Evolutionary conservation across 1,284 basidiomycete species (phyloP), one percentile per base, ranked within the genome.

Genomic region (Trametes sp.): DNA sequence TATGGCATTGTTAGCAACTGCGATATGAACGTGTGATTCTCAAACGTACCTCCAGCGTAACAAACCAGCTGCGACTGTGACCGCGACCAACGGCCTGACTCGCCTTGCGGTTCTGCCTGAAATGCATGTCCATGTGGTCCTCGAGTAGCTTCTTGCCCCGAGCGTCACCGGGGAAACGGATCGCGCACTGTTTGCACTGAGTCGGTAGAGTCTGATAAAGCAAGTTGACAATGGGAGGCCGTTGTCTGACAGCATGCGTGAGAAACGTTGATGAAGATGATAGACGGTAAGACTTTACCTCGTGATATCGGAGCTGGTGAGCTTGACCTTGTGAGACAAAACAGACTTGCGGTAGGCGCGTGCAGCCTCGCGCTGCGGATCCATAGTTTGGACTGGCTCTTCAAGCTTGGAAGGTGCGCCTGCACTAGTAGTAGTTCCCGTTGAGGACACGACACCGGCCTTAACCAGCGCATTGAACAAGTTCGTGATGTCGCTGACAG

Each of bases 61-160:
- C 85, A 62, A 98, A 94, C 97, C 96, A 99, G 67, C 91, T 90
- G 21, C 98, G 86, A 72, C 92, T 94, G 71, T 96, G 92, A 26
- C 96, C 96, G 64, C 97, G 86, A 0, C 93, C 93, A 10, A 86
- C 80, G 46, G 89, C 90, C 74, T 96, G 94, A 68, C 87, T 90
- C 36, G 94, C 91, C 74, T 95, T 92, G 67, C 93, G 87, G 74
- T 98, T 99, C 72, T 98, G 93, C 70, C 90, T 86, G 80, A 98
- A 98, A 78, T 99, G 98, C 92, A 95, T 94, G 75, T 99, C 98
- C 69, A 99, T 84, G 74, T 99, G 98, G 58, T 90, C 86, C 70
- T 98, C 89, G 81, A 96, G 86, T 28, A 83, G 83, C 73, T 88
- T 89, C 78, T 92, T 94, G 65, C 94, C 94, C 54, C 80, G 73